Evolutionary conservation across 2,329 filamentous ascomycete species (phyloP).

Genomic region (Claviceps digitariae): DNA sequence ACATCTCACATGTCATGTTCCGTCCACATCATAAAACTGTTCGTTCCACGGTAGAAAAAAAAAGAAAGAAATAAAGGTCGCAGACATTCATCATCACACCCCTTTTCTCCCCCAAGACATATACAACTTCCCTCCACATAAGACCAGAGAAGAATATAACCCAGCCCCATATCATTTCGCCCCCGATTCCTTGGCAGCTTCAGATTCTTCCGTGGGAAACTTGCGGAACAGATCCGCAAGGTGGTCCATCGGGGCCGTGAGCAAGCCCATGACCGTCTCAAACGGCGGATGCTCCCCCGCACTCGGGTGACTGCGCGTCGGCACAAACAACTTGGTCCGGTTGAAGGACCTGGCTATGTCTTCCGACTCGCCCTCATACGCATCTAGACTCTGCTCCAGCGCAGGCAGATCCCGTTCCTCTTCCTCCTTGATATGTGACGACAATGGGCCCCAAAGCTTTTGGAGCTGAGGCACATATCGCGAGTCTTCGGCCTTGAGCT

Average conservation of each 20-base stretch:
- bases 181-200: not conserved
- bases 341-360: constrained; percentile 28
- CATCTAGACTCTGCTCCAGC: constrained; percentile 28
- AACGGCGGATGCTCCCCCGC: constrained; percentile 39
- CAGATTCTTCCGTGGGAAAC: constrained; percentile 28
- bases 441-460: constrained; percentile 28
- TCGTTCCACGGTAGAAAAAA: no score
- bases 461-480: constrained; percentile 30
- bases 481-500: constrained; percentile 23
- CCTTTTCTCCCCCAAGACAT: no score
- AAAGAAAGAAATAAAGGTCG: no score
- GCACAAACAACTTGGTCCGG: constrained; percentile 40
- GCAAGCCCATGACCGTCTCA: constrained; percentile 38
- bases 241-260: constrained; percentile 43
- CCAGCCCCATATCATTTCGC: no score
- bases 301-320: constrained; percentile 36
- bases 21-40: no score
- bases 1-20: no score
- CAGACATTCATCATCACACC: no score
- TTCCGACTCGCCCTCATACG: constrained; percentile 19
- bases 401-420: constrained; percentile 33
- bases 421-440: constrained; percentile 35
- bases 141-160: not conserved
- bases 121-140: no score
- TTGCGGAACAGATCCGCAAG: constrained; percentile 40